Evolutionary conservation across 306 rosid genomes (phyloP).

Genomic region (Quercus dentata): DNA sequence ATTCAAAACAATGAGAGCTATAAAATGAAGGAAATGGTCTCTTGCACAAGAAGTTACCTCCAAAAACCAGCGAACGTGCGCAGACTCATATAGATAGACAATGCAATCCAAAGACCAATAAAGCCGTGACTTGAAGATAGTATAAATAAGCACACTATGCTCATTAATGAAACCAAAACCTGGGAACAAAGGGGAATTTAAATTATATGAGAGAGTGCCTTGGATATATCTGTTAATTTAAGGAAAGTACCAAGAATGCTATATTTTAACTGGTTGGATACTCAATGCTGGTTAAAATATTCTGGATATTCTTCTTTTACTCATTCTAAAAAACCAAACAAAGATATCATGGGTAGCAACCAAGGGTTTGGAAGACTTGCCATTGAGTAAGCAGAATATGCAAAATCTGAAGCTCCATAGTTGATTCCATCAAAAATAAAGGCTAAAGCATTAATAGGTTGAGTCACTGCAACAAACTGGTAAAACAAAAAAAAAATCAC

Average conservation of each 20-base stretch:
- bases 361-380: conserved; percentile 33
- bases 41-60: conserved; percentile 44
- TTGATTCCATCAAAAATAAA: conserved; percentile 97
- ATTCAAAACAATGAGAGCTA: not conserved
- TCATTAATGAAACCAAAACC: conserved; percentile 81
- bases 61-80: conserved; percentile 81
- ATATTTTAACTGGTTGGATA: not conserved
- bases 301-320: not conserved
- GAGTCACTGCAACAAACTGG: conserved; percentile 91
- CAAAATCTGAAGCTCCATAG: conserved; percentile 97
- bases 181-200: conserved; percentile 13
- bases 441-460: conserved; percentile 86
- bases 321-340: conserved; percentile 5
- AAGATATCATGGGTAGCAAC: not conserved
- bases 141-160: conserved; percentile 65
- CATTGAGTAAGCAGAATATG: conserved; percentile 95
- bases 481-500: conserved; percentile 9
- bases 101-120: conserved; percentile 88
- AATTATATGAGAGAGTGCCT: not conserved
- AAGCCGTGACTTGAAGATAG: conserved; percentile 72
- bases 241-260: not conserved
- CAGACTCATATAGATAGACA: conserved; percentile 81
- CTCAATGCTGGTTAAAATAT: not conserved
- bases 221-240: not conserved
- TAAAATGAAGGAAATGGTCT: not conserved